phyloP scores from a whole-genome alignment of 331 rosid genomes.

The Dryas integrifolia region DNA sequence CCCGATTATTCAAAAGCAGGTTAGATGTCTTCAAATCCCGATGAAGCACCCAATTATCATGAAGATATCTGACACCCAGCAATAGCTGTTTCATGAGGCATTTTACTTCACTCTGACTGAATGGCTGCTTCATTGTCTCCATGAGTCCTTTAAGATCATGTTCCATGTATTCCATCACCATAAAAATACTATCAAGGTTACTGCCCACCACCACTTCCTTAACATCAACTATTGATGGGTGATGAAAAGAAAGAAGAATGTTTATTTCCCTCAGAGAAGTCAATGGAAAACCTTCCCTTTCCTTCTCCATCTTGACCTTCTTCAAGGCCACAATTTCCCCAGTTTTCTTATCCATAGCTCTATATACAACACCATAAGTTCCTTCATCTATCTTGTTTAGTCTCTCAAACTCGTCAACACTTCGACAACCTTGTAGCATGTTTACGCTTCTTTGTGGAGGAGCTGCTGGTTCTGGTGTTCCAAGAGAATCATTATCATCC shows the following conservation, averaged over 20 bases:
- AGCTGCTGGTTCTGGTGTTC: slow-evolving; percentile 52
- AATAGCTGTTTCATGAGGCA: slow-evolving; percentile 91
- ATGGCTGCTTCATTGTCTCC: slow-evolving; percentile 96
- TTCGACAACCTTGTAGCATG: slow-evolving; percentile 97
- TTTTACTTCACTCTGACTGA: slow-evolving; percentile 96
- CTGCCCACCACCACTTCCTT: slow-evolving; percentile 97
- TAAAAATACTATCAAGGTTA: slow-evolving; percentile 92
- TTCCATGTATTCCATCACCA: slow-evolving; percentile 99
- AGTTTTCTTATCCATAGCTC: slow-evolving; percentile 84
- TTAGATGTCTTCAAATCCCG: slow-evolving; percentile 93
- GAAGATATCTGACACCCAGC: slow-evolving; percentile 91
- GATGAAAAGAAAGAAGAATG: slow-evolving; percentile 92
- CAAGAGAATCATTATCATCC: slow-evolving; percentile 47
- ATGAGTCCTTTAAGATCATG: slow-evolving; percentile 90
- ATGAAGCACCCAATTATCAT: slow-evolving; percentile 98
- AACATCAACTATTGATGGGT: slow-evolving; percentile 85
- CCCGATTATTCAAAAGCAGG: slow-evolving; percentile 80
- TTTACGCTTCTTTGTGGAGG: slow-evolving; percentile 69
- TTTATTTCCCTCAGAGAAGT: slow-evolving; percentile 96
- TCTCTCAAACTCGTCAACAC: slow-evolving; percentile 96
- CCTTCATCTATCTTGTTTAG: slow-evolving; percentile 95
- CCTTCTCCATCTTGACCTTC: slow-evolving; percentile 99
- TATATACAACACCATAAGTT: slow-evolving; percentile 92
- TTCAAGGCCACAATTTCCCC: slow-evolving; percentile 91
- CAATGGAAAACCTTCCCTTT: slow-evolving; percentile 90